Conservation (phyloP, 1,139 yeast genomes). For the Blastobotrys elegans region DNA sequence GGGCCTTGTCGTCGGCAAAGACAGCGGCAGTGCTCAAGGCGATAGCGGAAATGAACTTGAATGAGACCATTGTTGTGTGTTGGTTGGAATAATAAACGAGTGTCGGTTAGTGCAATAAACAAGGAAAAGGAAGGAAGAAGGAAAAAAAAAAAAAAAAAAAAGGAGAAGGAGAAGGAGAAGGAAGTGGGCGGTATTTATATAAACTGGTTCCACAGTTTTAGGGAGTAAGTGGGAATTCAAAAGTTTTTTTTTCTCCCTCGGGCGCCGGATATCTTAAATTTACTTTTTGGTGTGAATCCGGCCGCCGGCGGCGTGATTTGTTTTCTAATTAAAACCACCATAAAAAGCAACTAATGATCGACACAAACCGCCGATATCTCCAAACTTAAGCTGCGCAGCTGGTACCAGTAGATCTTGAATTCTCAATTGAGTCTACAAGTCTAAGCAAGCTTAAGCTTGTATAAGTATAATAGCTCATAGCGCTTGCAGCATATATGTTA, state of each 20-base stretch:
- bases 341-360: background rate
- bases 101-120: background rate
- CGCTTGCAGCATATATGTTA: background rate
- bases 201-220: background rate
- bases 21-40: constrained; percentile 26
- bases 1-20: constrained; percentile 21
- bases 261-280: background rate
- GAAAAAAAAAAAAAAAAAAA: background rate
- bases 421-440: too few relatives aligned
- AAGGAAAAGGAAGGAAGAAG: background rate
- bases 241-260: background rate
- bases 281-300: background rate
- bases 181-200: background rate
- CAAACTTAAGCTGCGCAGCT: too few relatives aligned
- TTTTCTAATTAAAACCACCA: background rate
- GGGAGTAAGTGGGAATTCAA: too few relatives aligned
- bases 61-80: constrained; percentile 16
- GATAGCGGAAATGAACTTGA: constrained; percentile 15
- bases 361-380: background rate
- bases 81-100: background rate
- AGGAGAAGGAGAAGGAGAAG: background rate
- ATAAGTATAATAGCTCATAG: too few relatives aligned
- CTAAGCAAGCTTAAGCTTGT: too few relatives aligned
- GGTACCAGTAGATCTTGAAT: too few relatives aligned
- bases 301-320: too few relatives aligned